Base-by-base conservation (phyloP, 768 basidiomycete genomes). In the Leucosporidium scottii region DNA sequence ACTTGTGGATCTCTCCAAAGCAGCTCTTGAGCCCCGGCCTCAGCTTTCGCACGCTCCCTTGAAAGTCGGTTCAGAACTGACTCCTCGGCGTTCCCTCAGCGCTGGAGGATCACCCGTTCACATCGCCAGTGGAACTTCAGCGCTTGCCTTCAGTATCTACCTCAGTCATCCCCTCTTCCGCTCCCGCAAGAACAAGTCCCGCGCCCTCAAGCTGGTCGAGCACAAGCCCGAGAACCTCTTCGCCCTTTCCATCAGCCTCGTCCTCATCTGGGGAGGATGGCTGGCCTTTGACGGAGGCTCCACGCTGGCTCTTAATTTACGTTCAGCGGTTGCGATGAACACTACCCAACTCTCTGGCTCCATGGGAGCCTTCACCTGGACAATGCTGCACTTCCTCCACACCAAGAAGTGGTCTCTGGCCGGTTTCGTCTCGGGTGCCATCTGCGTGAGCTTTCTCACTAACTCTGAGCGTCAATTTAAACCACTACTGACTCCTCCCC, bases 351-450 rank as follows among this genome's bases (percentile, higher is more conserved):
- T 96, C 62, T 89, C 92, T 3, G 94, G 91, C 2, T 84, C 84
- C 61, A 87, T 91, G n/a, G 91, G 87, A 53, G 91, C 90, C 7
- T 69, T 93, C 67, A 88, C 88, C 4, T 94, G 91, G 91, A 92
- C 93, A 90, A 79, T 93, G 61, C 74, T 80, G 83, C 93, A 98
- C 81, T 97, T 85, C 79, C 86, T 93, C 66, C 83, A 94, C 58
- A 93, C 96, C 79, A 84, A 84, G 78, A 94, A 94, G 77, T 96
- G 92, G 93, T 87, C 85, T 60, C 87, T 85, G 1, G 91, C 97
- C 69, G 92, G 93, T 12, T 94, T 94, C 80, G 97, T 94, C 79
- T 92, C 92, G 4, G 93, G 93, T 27, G 91, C 91, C 47, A 90
- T 97, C 66, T 82, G 87, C 12, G 94, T 44, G 39, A 44, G 39